These are phyloP conservation scores for Yarrowia phangngaensis DNA, from an alignment of 805 yeast species.

Conservation along the genomic window DNA sequence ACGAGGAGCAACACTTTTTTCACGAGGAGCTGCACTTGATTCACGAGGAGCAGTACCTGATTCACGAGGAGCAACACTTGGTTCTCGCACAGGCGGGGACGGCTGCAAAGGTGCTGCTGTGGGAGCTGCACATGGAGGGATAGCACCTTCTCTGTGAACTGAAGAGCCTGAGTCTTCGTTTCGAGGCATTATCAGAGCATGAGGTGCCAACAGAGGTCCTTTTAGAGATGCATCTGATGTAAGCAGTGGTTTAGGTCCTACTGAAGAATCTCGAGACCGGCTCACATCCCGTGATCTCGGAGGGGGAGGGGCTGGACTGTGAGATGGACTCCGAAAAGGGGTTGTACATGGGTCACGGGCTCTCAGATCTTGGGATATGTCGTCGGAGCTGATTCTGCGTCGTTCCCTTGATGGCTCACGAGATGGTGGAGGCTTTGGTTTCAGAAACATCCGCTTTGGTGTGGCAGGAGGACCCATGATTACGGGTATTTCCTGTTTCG, in stretches of 20 bases:
- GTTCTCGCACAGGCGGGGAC: too few relatives aligned
- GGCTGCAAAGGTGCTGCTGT: too few relatives aligned
- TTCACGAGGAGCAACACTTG: too few relatives aligned
- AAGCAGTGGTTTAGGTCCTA: too few relatives aligned
- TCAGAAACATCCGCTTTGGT: not conserved
- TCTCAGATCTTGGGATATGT: too few relatives aligned
- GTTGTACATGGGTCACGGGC: slow-evolving; percentile 13
- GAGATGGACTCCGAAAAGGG: not conserved
- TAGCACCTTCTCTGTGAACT: not conserved
- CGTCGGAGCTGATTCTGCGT: too few relatives aligned
- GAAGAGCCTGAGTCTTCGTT: too few relatives aligned
- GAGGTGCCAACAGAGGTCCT: not conserved
- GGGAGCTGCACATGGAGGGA: not conserved
- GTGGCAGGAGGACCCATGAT: slow-evolving; percentile 4
- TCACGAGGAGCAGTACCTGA: too few relatives aligned
- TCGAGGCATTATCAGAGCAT: too few relatives aligned
- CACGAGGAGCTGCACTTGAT: too few relatives aligned
- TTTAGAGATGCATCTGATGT: not conserved
- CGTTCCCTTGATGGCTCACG: too few relatives aligned
- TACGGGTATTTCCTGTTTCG: not conserved
- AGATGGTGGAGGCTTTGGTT: slow-evolving; percentile 16
- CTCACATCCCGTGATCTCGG: slow-evolving; percentile 10
- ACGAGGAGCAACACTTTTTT: too few relatives aligned
- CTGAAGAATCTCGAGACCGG: not conserved
- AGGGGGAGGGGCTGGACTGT: not conserved